phyloP scores from a whole-genome alignment of 225 moss, liverwort and hornwort genomes.

The Antitrichia curtipendula region DNA sequence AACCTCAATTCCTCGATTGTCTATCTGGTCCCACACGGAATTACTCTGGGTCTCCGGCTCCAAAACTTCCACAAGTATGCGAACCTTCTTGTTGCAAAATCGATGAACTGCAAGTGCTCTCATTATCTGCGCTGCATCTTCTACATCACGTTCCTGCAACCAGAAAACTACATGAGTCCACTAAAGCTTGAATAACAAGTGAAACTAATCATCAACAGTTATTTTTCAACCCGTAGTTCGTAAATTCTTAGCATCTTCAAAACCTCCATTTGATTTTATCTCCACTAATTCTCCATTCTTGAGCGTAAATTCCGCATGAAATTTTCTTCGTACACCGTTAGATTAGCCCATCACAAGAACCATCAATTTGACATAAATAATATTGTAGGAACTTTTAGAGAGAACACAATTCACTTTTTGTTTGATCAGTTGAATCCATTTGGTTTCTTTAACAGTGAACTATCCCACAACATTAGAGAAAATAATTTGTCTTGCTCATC shows the following conservation, averaged over 20 bases:
- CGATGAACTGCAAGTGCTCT: conserved; percentile 86
- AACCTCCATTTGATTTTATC: not conserved
- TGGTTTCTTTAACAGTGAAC: not conserved
- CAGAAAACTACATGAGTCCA: not conserved
- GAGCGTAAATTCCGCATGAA: not conserved
- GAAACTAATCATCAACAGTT: not conserved
- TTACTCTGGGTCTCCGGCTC: conserved; percentile 64
- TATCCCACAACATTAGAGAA: not conserved
- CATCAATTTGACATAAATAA: not conserved
- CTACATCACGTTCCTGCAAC: conserved; percentile 49
- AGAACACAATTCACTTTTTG: not conserved
- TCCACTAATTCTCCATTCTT: not conserved
- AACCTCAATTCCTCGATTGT: conserved; percentile 58
- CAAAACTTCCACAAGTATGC: conserved; percentile 80
- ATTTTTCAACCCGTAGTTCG: not conserved
- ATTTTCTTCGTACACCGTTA: not conserved
- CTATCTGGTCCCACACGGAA: conserved; percentile 71
- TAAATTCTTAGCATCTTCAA: not conserved
- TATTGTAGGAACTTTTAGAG: not conserved
- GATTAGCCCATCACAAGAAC: not conserved
- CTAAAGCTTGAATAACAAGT: not conserved
- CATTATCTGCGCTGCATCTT: conserved; percentile 88
- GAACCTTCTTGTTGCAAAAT: conserved; percentile 41
- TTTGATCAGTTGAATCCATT: not conserved
- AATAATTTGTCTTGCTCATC: not conserved